A percentile compares a stretch with the other conserved stretches of the same genome.
Evolutionary conservation across 352 stramenopile species (phyloP).

Genomic region (Globisporangium sylvaticum): DNA sequence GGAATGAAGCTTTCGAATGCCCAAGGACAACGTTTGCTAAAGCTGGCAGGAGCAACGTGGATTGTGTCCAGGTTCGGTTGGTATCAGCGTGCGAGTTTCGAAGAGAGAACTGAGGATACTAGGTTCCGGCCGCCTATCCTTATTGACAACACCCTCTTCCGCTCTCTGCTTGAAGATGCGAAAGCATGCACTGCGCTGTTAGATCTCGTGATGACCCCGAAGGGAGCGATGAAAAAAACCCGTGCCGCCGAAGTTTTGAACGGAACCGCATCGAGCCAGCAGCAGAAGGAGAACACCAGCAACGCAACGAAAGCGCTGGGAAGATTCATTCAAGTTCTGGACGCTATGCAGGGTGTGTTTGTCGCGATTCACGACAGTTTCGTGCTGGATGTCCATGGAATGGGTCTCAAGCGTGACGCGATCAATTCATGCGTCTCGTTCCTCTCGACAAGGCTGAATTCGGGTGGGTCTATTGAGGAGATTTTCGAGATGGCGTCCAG

Average conservation of each 20-base stretch:
- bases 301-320: constrained; percentile 8
- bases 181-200: constrained; percentile 28
- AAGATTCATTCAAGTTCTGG: constrained; percentile 21
- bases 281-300: constrained; percentile 7
- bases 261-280: not conserved
- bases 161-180: constrained; percentile 18
- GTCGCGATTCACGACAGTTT: constrained; percentile 30
- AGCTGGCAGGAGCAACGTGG: constrained; percentile 43
- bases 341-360: constrained; percentile 24
- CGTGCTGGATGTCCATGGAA: constrained; percentile 26
- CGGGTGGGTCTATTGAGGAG: not conserved
- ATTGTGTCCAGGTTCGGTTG: constrained; percentile 19
- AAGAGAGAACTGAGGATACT: not conserved
- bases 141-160: constrained; percentile 15
- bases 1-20: constrained; percentile 57
- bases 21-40: constrained; percentile 49
- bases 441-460: not conserved
- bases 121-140: not conserved
- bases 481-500: not conserved
- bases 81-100: not conserved
- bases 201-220: constrained; percentile 41
- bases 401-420: constrained; percentile 3
- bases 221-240: constrained; percentile 50
- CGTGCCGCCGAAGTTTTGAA: constrained; percentile 22
- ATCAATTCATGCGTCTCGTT: constrained; percentile 4